These are phyloP conservation scores for Pseudogymnoascus sp. DNA, from an alignment of 2,329 filamentous ascomycete species.

Conservation along the genomic window DNA sequence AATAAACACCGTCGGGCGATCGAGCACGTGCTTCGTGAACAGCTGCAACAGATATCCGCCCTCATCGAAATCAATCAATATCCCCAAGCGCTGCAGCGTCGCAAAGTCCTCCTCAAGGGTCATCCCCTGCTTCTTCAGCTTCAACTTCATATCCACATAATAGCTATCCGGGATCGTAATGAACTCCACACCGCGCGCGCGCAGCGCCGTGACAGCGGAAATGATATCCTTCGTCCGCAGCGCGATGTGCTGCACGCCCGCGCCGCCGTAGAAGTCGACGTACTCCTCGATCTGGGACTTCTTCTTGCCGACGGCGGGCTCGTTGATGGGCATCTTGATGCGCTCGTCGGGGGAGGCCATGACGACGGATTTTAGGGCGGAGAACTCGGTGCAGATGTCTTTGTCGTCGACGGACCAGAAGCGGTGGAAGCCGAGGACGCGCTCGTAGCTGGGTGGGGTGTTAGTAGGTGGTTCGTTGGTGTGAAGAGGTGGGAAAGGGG, in stretches of 20 bases:
- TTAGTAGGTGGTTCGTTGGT: not conserved
- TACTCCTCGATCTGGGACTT: constrained; percentile 93
- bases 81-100: constrained; percentile 68
- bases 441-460: constrained; percentile 55
- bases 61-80: constrained; percentile 93
- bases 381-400: constrained; percentile 88
- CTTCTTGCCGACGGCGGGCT: constrained; percentile 83
- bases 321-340: constrained; percentile 98
- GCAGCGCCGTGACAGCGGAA: constrained; percentile 65
- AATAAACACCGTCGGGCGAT: constrained; percentile 89
- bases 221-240: constrained; percentile 78
- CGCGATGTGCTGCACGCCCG: constrained; percentile 91
- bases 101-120: constrained; percentile 73
- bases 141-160: constrained; percentile 67
- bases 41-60: constrained; percentile 73
- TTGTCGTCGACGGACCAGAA: constrained; percentile 97
- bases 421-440: constrained; percentile 83
- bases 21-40: constrained; percentile 84
- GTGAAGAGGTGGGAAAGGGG: not conserved
- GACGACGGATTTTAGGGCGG: constrained; percentile 78
- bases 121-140: constrained; percentile 58
- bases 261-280: constrained; percentile 80
- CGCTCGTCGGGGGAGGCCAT: constrained; percentile 79
- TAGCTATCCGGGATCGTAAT: constrained; percentile 84
- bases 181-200: constrained; percentile 85